Evolutionary conservation across 2,329 filamentous ascomycete species (phyloP), one percentile per base, ranked within the genome.

Genomic region (Penicillium aurantiogriseum): DNA sequence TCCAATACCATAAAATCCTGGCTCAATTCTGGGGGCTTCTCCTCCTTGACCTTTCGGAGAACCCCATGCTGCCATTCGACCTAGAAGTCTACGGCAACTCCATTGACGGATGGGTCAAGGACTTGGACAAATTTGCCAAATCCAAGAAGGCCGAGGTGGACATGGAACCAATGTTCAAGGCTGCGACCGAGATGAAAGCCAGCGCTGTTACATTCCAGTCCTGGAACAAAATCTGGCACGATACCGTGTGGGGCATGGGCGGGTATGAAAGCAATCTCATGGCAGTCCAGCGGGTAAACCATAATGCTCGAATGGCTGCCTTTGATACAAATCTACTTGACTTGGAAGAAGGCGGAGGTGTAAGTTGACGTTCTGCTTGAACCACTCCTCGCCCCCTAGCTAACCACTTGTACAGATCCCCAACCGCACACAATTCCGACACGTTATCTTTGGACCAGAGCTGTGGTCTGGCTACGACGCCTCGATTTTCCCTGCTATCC

Each of bases 371-470:
- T 47, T 35, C n/a, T 51, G 25, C 4, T 17, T 21, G 31, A 27
- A 33, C 17, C 29, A 33, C 15, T 29, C 2, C 15, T 5, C 13
- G 17, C 25, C 10, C 13, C 17, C 39, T 45, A 55, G 54, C 54
- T 67, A 57, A 63, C 52, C 59, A 54, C 62, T 36, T 50, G 21
- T 11, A 36, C 55, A 92, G 89, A 83, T 96, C 5, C 90, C 90
- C 39, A 91, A 91, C 66, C 87, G 93, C 63, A 90, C 89, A 5
- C 94, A 97, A 76, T 99, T 92, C 81, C 96, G 95, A 74, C 94
- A 97, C 75, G 83, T 95, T 69, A 78, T 99, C 56, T 96, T 92
- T 71, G 93, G 90, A 2, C 94, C 94, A 0, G 85, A 91, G 68
- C 79, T 85, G 3, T 92, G 91, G 88, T 87, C 87, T 35, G 85